Conservation (phyloP, 2,329 filamentous ascomycete species). For the Aspergillus udagawae region DNA sequence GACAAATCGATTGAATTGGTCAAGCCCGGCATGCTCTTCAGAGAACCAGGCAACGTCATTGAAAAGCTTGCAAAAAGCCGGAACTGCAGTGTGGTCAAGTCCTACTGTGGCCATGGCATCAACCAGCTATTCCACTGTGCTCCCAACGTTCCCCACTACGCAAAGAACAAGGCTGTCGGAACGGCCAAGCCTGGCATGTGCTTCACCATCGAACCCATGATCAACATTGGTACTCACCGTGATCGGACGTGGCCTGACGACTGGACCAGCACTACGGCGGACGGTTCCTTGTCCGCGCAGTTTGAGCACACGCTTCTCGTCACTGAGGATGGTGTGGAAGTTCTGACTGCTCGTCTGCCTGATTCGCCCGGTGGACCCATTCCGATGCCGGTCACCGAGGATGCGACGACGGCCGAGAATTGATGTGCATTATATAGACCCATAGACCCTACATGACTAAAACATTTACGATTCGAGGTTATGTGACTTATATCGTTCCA, state of each 20-base stretch:
- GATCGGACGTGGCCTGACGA: conserved; percentile 98
- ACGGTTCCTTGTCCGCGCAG: conserved; percentile 86
- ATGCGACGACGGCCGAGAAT: neutral
- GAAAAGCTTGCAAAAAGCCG: conserved; percentile 88
- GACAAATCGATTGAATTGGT: conserved; percentile 88
- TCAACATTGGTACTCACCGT: conserved; percentile 82
- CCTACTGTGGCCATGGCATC: conserved; percentile 94
- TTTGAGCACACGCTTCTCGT: conserved; percentile 89
- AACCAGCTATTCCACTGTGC: conserved; percentile 90
- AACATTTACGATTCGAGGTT: neutral
- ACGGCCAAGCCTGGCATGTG: conserved; percentile 95
- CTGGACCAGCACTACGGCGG: conserved; percentile 92
- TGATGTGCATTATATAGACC: neutral
- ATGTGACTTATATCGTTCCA: no score
- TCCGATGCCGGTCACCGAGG: conserved; percentile 46
- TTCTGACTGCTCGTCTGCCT: conserved; percentile 68
- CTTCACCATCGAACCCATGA: conserved; percentile 99
- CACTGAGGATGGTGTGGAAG: conserved; percentile 76
- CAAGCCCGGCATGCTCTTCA: conserved; percentile 88
- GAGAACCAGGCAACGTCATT: conserved; percentile 90
- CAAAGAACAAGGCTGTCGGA: conserved; percentile 96
- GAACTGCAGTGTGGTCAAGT: conserved; percentile 86
- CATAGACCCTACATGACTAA: neutral
- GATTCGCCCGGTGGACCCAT: conserved; percentile 73
- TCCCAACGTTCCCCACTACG: conserved; percentile 94